phyloP scores from a whole-genome alignment of 208 protist genomes.

The Acanthamoeba lenticulata region DNA sequence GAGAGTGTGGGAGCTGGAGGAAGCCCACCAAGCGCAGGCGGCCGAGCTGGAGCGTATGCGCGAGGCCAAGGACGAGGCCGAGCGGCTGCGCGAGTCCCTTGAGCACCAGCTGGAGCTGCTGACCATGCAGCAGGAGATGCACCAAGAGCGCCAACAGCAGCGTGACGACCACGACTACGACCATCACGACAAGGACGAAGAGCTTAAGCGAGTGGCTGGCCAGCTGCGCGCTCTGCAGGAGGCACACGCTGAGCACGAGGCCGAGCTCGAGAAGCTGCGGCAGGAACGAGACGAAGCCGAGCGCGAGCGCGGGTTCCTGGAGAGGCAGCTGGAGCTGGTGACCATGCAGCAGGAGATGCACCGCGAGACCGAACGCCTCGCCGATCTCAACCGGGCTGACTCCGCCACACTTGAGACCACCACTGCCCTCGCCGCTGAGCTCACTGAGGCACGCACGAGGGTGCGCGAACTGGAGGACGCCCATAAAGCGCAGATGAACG shows the following conservation, averaged over 20 bases:
- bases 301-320: background rate
- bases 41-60: background rate
- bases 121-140: background rate
- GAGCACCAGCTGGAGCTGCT: background rate
- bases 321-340: background rate
- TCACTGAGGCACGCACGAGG: too few relatives aligned
- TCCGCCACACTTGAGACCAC: too few relatives aligned
- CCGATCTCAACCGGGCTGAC: background rate
- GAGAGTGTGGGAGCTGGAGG: background rate
- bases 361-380: slow-evolving; percentile 8
- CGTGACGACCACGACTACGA: too few relatives aligned
- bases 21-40: background rate
- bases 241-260: too few relatives aligned
- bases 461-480: too few relatives aligned
- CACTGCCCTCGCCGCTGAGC: too few relatives aligned
- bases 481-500: too few relatives aligned
- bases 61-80: background rate
- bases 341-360: background rate
- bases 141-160: too few relatives aligned
- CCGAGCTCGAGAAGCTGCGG: too few relatives aligned
- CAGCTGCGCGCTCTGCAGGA: background rate
- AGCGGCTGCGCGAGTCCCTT: background rate
- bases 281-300: too few relatives aligned
- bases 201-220: too few relatives aligned
- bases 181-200: too few relatives aligned